Conservation (phyloP, 805 yeast species). For the Candida arabinofermentans region DNA sequence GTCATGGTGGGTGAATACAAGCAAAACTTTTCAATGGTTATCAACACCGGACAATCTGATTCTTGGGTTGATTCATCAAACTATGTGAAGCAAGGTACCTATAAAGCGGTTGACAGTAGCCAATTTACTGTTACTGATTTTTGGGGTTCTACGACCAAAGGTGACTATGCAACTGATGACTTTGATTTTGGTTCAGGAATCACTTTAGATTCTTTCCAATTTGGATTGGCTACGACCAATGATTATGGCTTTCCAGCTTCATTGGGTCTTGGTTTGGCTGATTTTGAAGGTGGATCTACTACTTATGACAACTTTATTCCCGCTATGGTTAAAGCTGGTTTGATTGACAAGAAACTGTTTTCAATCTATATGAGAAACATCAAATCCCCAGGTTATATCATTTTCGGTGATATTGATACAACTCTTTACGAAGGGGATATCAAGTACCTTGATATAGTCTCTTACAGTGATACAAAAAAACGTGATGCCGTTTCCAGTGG, state of each 20-base stretch:
- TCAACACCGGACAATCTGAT: constrained; percentile 31
- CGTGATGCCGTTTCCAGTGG: constrained; percentile 9
- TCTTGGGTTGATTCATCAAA: constrained; percentile 26
- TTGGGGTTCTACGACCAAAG: constrained; percentile 11
- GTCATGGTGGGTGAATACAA: constrained; percentile 24
- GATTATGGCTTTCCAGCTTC: constrained; percentile 12
- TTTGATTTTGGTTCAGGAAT: constrained; percentile 11
- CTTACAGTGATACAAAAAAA: constrained; percentile 5
- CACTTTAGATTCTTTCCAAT: constrained; percentile 8
- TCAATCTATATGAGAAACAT: constrained; percentile 27
- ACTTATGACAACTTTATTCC: constrained; percentile 21
- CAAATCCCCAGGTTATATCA: constrained; percentile 23
- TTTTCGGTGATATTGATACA: constrained; percentile 32
- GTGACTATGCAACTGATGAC: constrained; percentile 18
- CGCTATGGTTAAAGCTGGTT: constrained; percentile 24
- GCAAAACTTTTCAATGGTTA: constrained; percentile 19
- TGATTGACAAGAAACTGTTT: constrained; percentile 24
- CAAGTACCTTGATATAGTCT: constrained; percentile 13
- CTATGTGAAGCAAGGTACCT: constrained; percentile 10
- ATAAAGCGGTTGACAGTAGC: constrained; percentile 5
- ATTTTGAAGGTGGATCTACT: constrained; percentile 3
- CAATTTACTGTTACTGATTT: constrained; percentile 10
- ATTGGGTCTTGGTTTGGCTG: constrained; percentile 19
- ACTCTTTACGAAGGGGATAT: constrained; percentile 24
- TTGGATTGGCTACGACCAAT: constrained; percentile 22